Base-by-base conservation (phyloP, 1,284 basidiomycete genomes). In the Amylostereum areolatum region DNA sequence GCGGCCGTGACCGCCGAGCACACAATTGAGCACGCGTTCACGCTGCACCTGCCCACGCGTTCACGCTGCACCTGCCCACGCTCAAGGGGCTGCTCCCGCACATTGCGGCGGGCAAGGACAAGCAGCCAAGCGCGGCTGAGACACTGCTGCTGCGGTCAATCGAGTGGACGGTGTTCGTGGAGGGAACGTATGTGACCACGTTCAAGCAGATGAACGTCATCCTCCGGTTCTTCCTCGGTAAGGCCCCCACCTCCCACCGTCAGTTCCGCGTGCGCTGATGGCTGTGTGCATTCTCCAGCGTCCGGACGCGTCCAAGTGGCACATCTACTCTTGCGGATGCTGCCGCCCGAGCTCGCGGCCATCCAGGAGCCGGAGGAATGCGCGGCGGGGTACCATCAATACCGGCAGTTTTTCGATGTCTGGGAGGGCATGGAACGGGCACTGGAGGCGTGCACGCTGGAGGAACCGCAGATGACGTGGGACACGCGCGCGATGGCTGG, bases 141-240 rank as follows among this genome's bases (percentile, higher is more conserved):
- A 66, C 74, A 36, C 68, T 88, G 44, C 73, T 99, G 6, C 77
- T 97, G 46, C 80, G 92, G 7, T 89, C 90, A 0, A 85, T 98
- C 50, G 94, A 98, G 62, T 99, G 96, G 96, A 89, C 96, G 41
- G 89, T 83, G 0, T 89, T 92, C 63, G 73, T 80, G 54, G 78
- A 82, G 37, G 69, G 76, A 18, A 96, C 92, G 1, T 83, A 85
- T 55, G 69, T 73, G n/a, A 84, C 84, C 12, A 92, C 92, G 0
- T 70, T 97, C 3, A 79, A 87, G 59, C 89, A 93, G 59, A 83
- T 89, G 2, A 93, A 94, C 53, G 83, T 89, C 37, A 86, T 95
- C 57, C 66, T 92, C 49, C 81, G 93, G 12, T 92, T 92, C 62
- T 91, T 96, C 73, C 77, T 97, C 18, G 82, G 92, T 92, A 60